phyloP scores from a whole-genome alignment of 257 asterid species.

The Fraxinus anomala region DNA sequence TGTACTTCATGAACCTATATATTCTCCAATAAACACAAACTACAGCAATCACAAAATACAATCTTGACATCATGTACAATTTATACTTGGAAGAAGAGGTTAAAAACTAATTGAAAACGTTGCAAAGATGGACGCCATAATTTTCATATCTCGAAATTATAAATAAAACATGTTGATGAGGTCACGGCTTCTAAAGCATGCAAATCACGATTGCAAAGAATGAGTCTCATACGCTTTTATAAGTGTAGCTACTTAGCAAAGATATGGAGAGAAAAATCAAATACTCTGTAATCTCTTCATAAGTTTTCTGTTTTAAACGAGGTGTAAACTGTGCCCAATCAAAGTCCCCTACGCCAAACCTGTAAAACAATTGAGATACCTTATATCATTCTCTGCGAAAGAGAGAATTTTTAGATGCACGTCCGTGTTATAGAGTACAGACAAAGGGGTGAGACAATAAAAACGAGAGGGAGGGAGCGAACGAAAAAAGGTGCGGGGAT shows the following conservation, averaged over 20 bases:
- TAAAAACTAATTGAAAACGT: not conserved
- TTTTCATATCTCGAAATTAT: not conserved
- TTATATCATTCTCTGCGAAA: not conserved
- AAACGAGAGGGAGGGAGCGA: conserved; percentile 9
- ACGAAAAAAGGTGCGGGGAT: conserved; percentile 17
- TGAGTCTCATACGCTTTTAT: conserved; percentile 16
- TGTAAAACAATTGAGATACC: conserved; percentile 29
- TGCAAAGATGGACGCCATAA: not conserved
- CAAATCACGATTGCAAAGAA: not conserved
- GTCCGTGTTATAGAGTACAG: not conserved
- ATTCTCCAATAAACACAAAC: not conserved
- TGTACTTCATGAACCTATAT: not conserved
- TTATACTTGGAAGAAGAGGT: not conserved
- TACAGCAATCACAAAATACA: not conserved
- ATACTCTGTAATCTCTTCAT: conserved; percentile 75
- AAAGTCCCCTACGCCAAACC: conserved; percentile 79
- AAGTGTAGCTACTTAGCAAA: conserved; percentile 14
- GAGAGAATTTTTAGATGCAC: not conserved
- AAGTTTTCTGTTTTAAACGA: conserved; percentile 81
- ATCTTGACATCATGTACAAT: not conserved
- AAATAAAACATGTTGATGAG: not conserved
- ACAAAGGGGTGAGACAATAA: not conserved
- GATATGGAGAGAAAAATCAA: conserved; percentile 35
- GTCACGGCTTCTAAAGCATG: not conserved
- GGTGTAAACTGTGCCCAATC: conserved; percentile 87